Base-by-base conservation (phyloP, 495 filamentous ascomycete genomes). In the Penicillium lividum region DNA sequence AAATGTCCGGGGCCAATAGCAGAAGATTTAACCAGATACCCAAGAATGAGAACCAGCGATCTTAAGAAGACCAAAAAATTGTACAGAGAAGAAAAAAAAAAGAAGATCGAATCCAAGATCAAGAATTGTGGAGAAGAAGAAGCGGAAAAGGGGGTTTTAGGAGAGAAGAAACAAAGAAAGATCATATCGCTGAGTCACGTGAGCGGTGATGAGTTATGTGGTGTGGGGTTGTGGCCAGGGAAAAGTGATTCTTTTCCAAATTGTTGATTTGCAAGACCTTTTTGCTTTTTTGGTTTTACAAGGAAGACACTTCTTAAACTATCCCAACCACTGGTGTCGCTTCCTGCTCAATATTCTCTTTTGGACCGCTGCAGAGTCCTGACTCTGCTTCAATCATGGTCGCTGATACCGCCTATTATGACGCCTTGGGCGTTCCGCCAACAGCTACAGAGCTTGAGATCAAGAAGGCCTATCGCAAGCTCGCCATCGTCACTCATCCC, bases 391-490 rank as follows among this genome's bases (percentile, higher is more conserved):
- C 42, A 53, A 79, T 60, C 60, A 93, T 93, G 90, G 90, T 93
- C 58, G 90, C 86, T 53, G 90, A 94, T 66, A 93, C 89, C 27
- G 75, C 82, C 54, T 94, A 94, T 75, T 98, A 98, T 75, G 95
- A 98, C 72, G 86, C 83, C 64, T 82, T 99, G 13, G 89, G 88
- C 57, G 95, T 99, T 65, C 83, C 86, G 71, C 88, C 93, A 43
- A 91, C 86, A 10, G 95, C 94, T 16, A 89, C 91, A 54, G 92
- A 96, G 70, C 86, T 98, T 7, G 95, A 99, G 61, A 97, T 99
- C 76, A 99, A 99, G 80, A 98, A 98, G 76, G 94, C 94, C n/a
- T 99, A 99, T 73, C 84, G 94, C 58, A 98, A 93, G 74, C 87
- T 94, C 31, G 94, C 94, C 46, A 96, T 99, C 64, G 80, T 82